phyloP scores from a whole-genome alignment of 2,329 filamentous ascomycete genomes.

The Trichoderma citrinoviride region DNA sequence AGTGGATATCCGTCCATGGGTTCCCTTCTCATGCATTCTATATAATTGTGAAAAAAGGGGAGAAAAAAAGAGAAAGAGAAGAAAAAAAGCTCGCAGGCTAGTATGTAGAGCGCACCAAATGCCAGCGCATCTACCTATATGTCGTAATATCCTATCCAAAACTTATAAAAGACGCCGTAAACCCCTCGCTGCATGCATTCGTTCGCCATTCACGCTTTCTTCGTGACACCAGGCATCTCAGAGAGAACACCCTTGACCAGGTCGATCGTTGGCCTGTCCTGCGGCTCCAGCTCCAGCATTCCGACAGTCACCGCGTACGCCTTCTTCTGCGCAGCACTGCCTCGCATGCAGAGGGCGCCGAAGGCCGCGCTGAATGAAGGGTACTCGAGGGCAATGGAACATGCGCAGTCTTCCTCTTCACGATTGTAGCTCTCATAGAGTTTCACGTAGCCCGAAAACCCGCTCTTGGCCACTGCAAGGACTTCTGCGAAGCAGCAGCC shows the following conservation, averaged over 20 bases:
- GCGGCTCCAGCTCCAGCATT: background rate
- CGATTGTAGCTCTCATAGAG: background rate
- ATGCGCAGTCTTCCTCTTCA: background rate
- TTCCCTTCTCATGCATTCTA: no score
- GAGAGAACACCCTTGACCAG: background rate
- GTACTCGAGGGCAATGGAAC: background rate
- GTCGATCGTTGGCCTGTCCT: background rate
- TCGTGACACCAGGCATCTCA: background rate
- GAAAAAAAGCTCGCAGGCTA: no score
- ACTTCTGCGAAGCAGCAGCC: slow-evolving; percentile 7
- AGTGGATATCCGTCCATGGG: no score
- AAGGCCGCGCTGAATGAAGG: background rate
- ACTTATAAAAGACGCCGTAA: no score
- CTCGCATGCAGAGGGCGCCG: background rate
- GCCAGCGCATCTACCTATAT: no score
- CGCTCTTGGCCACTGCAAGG: background rate
- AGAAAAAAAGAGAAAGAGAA: no score
- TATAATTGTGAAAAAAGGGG: no score
- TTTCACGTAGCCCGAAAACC: background rate
- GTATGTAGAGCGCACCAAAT: no score
- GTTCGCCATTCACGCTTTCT: background rate
- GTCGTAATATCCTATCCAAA: no score
- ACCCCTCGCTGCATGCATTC: no score
- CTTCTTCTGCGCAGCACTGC: background rate
- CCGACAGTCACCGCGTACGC: background rate